Base-by-base conservation (phyloP, 2,329 filamentous ascomycete species). In the Ilyonectria destructans region DNA sequence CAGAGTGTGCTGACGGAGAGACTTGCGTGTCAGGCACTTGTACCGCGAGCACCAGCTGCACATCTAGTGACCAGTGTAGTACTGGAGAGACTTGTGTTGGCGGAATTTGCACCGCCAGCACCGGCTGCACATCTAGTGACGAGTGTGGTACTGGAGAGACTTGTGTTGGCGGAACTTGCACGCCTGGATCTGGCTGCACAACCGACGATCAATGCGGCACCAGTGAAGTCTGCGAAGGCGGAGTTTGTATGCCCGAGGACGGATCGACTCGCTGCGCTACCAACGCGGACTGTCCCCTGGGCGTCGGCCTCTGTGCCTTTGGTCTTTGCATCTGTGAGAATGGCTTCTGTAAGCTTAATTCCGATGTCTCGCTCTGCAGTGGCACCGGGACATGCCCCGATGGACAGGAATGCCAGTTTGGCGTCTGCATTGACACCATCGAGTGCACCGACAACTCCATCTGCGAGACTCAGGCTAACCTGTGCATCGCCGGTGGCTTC, bases 281-380 rank as follows among this genome's bases (percentile, higher is more conserved):
- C n/a, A 23, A 65, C 26, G 58, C 23, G 6, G 62, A 65, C 35
- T 65, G 62, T 45, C 8, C 58, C 9, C 15, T 49, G 17, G 52
- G 56, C 12, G 45, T 19, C 5, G 62, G 62, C 0, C 49, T 65
- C 7, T 65, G 62, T 21, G 40, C 37, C 2, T 52, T 65, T 23
- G 58, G 58, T 13, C 62, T 65, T 12, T 65, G 62, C 15, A 0
- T 56, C 6, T 65, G 62, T 10, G 29, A n/a, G 7, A 58, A 60
- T 7, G 56, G 62, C 13, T 8, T 59, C 5, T 65, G 62, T 23
- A 15, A 19, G 1, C 49, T 65, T 12, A 26, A 55, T 3, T 10
- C 46, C 2, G 56, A 37, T 10, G 40, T 65, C 8, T 12, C 58
- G 7, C 46, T 31, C 3, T 65, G 62, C 8, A 9, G 1, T 49